These are phyloP conservation scores for Neophaeococcomyces mojaviensis DNA, from an alignment of 2,329 filamentous ascomycete genomes.

Conservation along the genomic window DNA sequence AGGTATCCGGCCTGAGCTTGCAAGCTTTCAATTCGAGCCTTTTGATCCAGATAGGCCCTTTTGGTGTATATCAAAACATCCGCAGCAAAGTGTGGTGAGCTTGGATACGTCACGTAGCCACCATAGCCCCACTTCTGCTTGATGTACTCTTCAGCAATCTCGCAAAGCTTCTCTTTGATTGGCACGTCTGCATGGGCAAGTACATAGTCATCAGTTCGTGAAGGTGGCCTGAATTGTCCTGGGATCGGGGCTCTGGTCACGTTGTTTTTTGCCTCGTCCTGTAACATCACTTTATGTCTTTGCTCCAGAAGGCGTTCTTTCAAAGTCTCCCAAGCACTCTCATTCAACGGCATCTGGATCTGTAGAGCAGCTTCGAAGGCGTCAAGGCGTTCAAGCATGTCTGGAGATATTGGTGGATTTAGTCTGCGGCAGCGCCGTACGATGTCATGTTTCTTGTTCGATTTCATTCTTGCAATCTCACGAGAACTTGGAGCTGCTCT, in stretches of 20 bases:
- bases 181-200: constrained; percentile 46
- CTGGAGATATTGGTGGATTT: constrained; percentile 56
- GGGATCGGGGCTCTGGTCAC: neutral
- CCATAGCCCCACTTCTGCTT: constrained; percentile 58
- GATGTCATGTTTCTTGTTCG: constrained; percentile 60
- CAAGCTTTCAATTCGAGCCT: constrained; percentile 48
- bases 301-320: constrained; percentile 61
- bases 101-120: constrained; percentile 55
- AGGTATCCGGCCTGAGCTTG: constrained; percentile 36
- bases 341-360: constrained; percentile 60
- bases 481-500: constrained; percentile 57
- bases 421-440: constrained; percentile 61
- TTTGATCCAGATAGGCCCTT: constrained; percentile 56
- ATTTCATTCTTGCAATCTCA: constrained; percentile 46
- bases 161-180: constrained; percentile 56
- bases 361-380: constrained; percentile 68
- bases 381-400: constrained; percentile 60
- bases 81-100: constrained; percentile 60
- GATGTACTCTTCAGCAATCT: constrained; percentile 65
- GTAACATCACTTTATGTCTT: constrained; percentile 53
- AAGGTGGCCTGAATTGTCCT: constrained; percentile 3
- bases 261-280: constrained; percentile 6
- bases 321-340: constrained; percentile 62
- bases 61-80: constrained; percentile 63
- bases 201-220: constrained; percentile 2